A percentile compares a stretch with the other conserved stretches of the same genome.
phyloP scores from a whole-genome alignment of 371 early-diverging fungal species.

The Circinella umbellata region DNA sequence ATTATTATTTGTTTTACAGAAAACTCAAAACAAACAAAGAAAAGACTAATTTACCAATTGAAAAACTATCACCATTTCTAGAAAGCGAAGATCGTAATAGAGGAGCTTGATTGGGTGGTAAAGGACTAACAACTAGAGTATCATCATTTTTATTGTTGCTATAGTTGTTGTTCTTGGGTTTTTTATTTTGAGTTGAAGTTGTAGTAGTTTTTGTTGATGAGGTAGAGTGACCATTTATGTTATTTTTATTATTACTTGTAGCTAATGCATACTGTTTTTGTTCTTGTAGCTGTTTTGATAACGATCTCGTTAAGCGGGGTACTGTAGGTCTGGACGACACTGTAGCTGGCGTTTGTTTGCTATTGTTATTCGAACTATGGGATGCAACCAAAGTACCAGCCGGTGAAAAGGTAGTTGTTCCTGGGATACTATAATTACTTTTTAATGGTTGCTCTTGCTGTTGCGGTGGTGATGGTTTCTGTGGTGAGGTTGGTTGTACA shows the following conservation, averaged over 20 bases:
- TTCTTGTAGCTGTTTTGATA: neutral
- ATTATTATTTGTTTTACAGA: too few species aligned
- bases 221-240: neutral
- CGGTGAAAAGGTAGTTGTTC: too few species aligned
- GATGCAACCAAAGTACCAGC: neutral
- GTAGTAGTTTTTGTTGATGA: neutral
- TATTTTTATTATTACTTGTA: neutral
- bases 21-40: neutral
- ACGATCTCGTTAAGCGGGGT: neutral
- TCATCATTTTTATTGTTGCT: neutral
- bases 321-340: too few species aligned
- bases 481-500: neutral
- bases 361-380: neutral
- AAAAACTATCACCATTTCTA: conserved; percentile 6
- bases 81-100: neutral
- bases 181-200: neutral
- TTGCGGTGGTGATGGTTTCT: neutral
- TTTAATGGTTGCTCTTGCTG: conserved; percentile 3
- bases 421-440: neutral
- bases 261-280: neutral
- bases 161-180: neutral
- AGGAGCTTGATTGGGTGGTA: conserved; percentile 10
- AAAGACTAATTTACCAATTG: neutral
- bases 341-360: neutral
- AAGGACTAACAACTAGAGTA: neutral